Base-by-base conservation (phyloP, 768 basidiomycete genomes). In the Rhizopogon roseolus region DNA sequence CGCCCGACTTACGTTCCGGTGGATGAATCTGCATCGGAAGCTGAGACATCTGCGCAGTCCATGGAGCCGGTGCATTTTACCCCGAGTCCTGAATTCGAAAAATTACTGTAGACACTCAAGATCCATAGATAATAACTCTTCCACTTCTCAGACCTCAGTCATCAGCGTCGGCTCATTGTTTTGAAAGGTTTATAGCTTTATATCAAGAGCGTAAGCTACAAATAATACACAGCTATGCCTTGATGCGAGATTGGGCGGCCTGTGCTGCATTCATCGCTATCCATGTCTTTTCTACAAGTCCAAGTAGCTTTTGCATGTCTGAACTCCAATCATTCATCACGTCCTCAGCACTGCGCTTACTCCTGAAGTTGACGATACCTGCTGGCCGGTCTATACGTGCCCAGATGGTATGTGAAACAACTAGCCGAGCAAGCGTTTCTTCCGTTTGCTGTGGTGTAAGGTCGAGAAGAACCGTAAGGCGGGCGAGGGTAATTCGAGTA, bases 251-350 rank as follows among this genome's bases (percentile, higher is more conserved):
- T 60, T 90, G 88, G 19, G 90, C 90, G 44, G 91, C 90, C 66
- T 90, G 82, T 10, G 91, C 90, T 34, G 91, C 90, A 60, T 93
- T 93, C 81, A 93, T 86, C 37, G 88, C 88, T 91, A 93, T 93
- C 91, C 95, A 97, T n/a, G 93, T 93, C 81, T 98, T 98, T 75
- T 99, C 97, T 13, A 94, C 90, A 40, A 97, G 71, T 16, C 88
- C 82, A 56, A 99, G 77, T 64, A 99, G 73, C 72, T 89, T 93
- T 63, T 88, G 90, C 81, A 99, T 93, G 64, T 98, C 95, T 19
- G 86, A 90, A 71, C 93, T 95, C 96, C 97, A 99, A 57, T 93
- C 92, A 65, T 98, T 98, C 86, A 99, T 88, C 5, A 93, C 87
- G 62, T 97, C 93, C 65, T 98, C 95, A 1, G 90, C 82, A 52